Conservation (phyloP, 768 basidiomycete genomes). For the Cubamyces sp. region DNA sequence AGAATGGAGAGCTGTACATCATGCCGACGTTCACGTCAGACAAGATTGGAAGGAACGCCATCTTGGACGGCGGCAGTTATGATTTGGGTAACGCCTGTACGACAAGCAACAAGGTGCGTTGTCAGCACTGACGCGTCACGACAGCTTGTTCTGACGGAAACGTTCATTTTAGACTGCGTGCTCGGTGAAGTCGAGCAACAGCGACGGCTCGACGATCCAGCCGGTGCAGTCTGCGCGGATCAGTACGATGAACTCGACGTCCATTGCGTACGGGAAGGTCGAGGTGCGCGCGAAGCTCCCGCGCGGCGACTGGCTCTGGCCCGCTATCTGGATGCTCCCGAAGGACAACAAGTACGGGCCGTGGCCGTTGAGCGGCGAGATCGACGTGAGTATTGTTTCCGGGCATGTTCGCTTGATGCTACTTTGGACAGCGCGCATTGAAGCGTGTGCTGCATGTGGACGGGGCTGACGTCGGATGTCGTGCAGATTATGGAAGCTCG, state of each 20-base stretch:
- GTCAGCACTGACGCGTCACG: neutral
- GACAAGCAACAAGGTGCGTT: constrained; percentile 18
- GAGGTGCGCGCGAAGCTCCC: constrained; percentile 55
- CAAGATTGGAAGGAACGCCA: constrained; percentile 44
- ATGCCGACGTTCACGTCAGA: constrained; percentile 62
- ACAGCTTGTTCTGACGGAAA: neutral
- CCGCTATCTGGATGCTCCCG: constrained; percentile 52
- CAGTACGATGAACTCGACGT: constrained; percentile 51
- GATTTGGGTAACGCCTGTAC: constrained; percentile 27
- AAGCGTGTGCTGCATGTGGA: neutral
- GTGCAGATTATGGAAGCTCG: constrained; percentile 56
- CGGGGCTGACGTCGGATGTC: neutral
- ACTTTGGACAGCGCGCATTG: no score
- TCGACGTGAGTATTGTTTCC: constrained; percentile 50
- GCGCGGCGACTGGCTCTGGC: constrained; percentile 48
- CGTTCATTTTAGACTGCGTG: constrained; percentile 42
- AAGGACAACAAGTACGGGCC: constrained; percentile 47
- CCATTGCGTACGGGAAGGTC: constrained; percentile 59
- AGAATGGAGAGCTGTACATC: constrained; percentile 58
- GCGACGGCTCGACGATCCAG: constrained; percentile 45
- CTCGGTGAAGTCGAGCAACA: constrained; percentile 42
- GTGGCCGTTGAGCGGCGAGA: constrained; percentile 62
- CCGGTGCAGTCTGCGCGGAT: constrained; percentile 60
- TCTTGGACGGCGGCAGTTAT: constrained; percentile 34
- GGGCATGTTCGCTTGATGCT: neutral